A percentile compares a stretch with the other conserved stretches of the same genome.
Evolutionary conservation across 2,329 filamentous ascomycete species (phyloP).

Genomic region (Nannizziopsis arthrosporioides): DNA sequence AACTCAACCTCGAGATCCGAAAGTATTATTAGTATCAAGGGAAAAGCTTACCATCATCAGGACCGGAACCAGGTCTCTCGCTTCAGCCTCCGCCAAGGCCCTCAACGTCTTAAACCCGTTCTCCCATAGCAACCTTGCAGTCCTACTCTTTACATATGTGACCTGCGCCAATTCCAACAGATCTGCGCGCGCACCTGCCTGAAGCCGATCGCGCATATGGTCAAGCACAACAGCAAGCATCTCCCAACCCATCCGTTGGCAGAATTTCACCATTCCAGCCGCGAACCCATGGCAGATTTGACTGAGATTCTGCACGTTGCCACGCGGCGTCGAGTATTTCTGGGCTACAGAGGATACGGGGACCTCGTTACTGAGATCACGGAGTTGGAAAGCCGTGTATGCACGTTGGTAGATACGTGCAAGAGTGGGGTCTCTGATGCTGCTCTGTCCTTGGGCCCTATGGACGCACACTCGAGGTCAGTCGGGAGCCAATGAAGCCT

Average conservation of each 20-base stretch:
- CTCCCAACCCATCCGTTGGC: slow-evolving; percentile 64
- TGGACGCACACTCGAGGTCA: slow-evolving; percentile 6
- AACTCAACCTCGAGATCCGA: not conserved
- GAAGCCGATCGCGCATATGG: slow-evolving; percentile 62
- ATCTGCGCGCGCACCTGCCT: slow-evolving; percentile 59
- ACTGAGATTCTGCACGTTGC: slow-evolving; percentile 58
- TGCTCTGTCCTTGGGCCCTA: slow-evolving; percentile 53
- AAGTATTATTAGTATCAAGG: not conserved
- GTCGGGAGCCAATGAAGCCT: not conserved
- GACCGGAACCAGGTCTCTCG: slow-evolving; percentile 57
- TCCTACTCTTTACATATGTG: slow-evolving; percentile 65
- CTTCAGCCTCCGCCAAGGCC: slow-evolving; percentile 56
- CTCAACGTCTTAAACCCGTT: slow-evolving; percentile 61
- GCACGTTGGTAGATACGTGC: slow-evolving; percentile 59
- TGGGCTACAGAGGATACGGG: slow-evolving; percentile 57
- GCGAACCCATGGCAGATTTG: slow-evolving; percentile 70
- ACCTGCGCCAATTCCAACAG: slow-evolving; percentile 59
- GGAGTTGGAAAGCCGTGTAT: slow-evolving; percentile 64
- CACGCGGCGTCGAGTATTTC: slow-evolving; percentile 60
- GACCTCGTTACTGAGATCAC: slow-evolving; percentile 65
- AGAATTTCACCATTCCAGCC: slow-evolving; percentile 68
- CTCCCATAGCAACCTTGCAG: slow-evolving; percentile 62
- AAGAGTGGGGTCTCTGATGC: slow-evolving; percentile 50
- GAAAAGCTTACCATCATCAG: slow-evolving; percentile 49
- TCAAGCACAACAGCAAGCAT: slow-evolving; percentile 60